Base-by-base conservation (phyloP, 2,329 filamentous ascomycete genomes). In the Colletotrichum melonis region DNA sequence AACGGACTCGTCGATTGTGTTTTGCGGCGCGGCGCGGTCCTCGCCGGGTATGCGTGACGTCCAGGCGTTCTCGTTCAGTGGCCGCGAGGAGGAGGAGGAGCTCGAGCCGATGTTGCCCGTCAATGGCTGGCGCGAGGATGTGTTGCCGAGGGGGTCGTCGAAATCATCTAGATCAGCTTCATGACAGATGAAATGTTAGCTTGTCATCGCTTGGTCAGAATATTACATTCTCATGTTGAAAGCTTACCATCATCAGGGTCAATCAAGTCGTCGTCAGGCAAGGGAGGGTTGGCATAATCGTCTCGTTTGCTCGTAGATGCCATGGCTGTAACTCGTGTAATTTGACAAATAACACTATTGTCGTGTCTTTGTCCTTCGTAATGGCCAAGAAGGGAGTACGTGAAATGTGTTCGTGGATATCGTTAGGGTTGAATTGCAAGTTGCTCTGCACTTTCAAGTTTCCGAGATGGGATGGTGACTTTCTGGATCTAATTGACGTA, bases 1-100 rank as follows among this genome's bases (percentile, higher is more conserved):
- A 54, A 99, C 97, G 1, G 92, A 92, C 85, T 99, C 97, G 83
- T 99, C 97, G 82, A 99, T 97, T 58, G 97, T 99, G 85, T 97
- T 97, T 76, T 93, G 92, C 8, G 95, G 91, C 19, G 97, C 95
- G 75, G 93, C 90, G 67, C 97, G 93, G 86, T 99, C 97, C 83
- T 98, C 96, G 77, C 97, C 97, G 2, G 93, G 93, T 80, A 99
- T 97, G 72, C 92, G 92, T 26, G 94, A 97, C 30, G 95, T 98
- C 77, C 98, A 89, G 83, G 96, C 97, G 79, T 88, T 91, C 81
- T 96, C 92, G 78, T 95, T 92, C 72, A 94, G 88, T 63, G 88
- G 75, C 19, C 84, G 84, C 24, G 86, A 85, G 52, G 91, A 90
- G 42, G 91, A 90, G 42, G 89, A 87, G 73, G 87, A 86, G 64